Conservation (phyloP, 176 grass and related monocot species). For the Carex cristatella region DNA sequence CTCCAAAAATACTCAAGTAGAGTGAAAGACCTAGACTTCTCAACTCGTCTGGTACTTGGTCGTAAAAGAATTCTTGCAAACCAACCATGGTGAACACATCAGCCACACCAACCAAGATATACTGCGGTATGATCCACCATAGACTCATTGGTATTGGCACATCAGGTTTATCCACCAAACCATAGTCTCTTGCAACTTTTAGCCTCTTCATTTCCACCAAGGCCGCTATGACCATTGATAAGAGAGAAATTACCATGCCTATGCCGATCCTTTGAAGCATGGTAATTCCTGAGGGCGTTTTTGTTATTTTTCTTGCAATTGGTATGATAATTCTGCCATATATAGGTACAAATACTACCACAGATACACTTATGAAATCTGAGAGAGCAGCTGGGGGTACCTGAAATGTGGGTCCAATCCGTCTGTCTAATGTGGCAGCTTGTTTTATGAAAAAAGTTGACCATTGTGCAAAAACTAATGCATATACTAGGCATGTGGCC, state of each 20-base stretch:
- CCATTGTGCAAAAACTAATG: conserved; percentile 32
- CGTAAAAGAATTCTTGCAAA: conserved; percentile 92
- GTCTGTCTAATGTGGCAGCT: conserved; percentile 54
- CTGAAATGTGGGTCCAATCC: conserved; percentile 33
- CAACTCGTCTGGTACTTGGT: conserved; percentile 50
- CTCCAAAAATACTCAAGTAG: conserved; percentile 49
- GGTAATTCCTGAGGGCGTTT: conserved; percentile 44
- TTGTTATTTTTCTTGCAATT: conserved; percentile 29
- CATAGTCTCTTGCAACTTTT: conserved; percentile 27
- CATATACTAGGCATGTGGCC: conserved; percentile 43
- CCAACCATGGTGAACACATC: conserved; percentile 80
- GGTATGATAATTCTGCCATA: conserved; percentile 59
- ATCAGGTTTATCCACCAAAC: conserved; percentile 30
- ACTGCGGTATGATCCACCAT: conserved; percentile 88
- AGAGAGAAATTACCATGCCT: conserved; percentile 34
- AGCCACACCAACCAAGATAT: conserved; percentile 48
- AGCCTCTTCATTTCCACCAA: conserved; percentile 59
- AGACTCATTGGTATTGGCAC: conserved; percentile 55
- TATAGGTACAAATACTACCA: conserved; percentile 27
- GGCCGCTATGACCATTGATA: conserved; percentile 40
- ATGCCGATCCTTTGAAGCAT: conserved; percentile 59
- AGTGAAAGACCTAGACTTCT: conserved; percentile 59
- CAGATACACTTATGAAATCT: conserved; percentile 31
- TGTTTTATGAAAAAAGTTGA: conserved; percentile 73
- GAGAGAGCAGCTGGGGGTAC: conserved; percentile 47